phyloP scores from a whole-genome alignment of 108 stramenopile genomes.

The Fragilaria radians region DNA sequence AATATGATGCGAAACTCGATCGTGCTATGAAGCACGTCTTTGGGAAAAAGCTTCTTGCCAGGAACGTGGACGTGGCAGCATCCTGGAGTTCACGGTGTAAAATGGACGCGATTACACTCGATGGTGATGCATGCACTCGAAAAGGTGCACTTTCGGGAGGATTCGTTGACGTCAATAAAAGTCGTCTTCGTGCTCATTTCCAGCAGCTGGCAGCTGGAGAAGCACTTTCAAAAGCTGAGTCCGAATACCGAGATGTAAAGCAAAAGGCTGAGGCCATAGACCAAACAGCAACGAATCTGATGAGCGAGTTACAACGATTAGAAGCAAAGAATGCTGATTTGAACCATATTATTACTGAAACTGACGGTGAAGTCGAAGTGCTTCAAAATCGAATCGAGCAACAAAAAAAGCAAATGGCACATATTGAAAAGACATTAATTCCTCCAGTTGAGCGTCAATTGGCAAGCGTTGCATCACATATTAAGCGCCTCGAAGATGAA shows the following conservation, averaged over 20 bases:
- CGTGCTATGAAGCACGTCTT: conserved; percentile 93
- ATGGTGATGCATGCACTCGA: conserved; percentile 90
- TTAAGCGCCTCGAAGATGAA: conserved; percentile 69
- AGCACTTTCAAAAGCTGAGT: conserved; percentile 29
- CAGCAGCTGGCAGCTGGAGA: conserved; percentile 43
- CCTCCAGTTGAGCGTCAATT: conserved; percentile 61
- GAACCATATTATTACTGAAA: conserved; percentile 43
- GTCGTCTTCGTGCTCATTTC: conserved; percentile 57
- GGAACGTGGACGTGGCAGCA: conserved; percentile 70
- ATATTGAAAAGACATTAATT: conserved; percentile 55
- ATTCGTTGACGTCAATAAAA: conserved; percentile 68
- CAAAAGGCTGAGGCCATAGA: conserved; percentile 48
- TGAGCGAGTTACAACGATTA: conserved; percentile 60
- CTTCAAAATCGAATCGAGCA: conserved; percentile 33
- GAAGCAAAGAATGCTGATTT: conserved; percentile 71
- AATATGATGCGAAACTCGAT: conserved; percentile 72
- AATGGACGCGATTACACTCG: conserved; percentile 96
- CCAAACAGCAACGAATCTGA: conserved; percentile 55
- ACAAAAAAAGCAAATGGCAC: conserved; percentile 55
- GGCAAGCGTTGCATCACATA: conserved; percentile 50
- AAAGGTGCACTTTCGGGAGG: conserved; percentile 93
- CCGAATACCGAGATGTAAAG: conserved; percentile 41
- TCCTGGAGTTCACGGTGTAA: conserved; percentile 53
- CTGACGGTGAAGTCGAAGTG: conserved; percentile 44
- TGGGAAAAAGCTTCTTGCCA: conserved; percentile 85